Base-by-base conservation (phyloP, 2,329 filamentous ascomycete species). In the Trichoderma sp. region DNA sequence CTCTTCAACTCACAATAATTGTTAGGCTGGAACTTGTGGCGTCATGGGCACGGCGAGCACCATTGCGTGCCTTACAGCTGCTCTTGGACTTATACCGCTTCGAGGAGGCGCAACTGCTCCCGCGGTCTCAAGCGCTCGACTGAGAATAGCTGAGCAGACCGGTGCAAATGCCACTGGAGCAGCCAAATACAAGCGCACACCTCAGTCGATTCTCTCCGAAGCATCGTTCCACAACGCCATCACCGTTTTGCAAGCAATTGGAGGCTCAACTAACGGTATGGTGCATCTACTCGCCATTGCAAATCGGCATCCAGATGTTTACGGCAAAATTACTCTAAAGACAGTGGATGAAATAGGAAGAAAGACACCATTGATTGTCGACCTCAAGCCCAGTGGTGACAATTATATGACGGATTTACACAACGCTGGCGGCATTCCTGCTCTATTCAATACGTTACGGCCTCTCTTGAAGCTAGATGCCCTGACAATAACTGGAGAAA, bases 11-110 rank as follows among this genome's bases (percentile, higher is more conserved):
- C 9, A 57, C 21, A 63, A 14, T 11, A 14, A 4, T 21, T 4
- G 3, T 53, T 65, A 86, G 84, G 89, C 90, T 2, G 94, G 94
- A 34, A 94, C 93, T 1, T 97, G 94, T 74, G 93, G 93, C 61
- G 94, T 95, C 21, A 97, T 97, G 94, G 96, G 93, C 74, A 97
- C 94, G 0, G 94, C 94, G 7, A 95, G 94, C 78, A 97, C 93
- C 2, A 95, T 97, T 93, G 92, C 93, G 1, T 95, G 92, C 6
- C 88, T 93, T 18, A 92, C 95, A 26, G 93, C 94, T 73, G 93
- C 90, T 0, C 90, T 97, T 76, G 94, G 94, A n/a, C 85, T 97
- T 75, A 92, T 93, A 72, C 86, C 95, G 0, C 91, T 94, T 8
- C 21, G 58, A 56, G 89, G 90, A 6, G 93, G 92, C 0, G 93